A percentile compares a stretch with the other conserved stretches of the same genome.
phyloP scores from a whole-genome alignment of 2,329 filamentous ascomycete genomes.

The Ophiocordyceps unilateralis region DNA sequence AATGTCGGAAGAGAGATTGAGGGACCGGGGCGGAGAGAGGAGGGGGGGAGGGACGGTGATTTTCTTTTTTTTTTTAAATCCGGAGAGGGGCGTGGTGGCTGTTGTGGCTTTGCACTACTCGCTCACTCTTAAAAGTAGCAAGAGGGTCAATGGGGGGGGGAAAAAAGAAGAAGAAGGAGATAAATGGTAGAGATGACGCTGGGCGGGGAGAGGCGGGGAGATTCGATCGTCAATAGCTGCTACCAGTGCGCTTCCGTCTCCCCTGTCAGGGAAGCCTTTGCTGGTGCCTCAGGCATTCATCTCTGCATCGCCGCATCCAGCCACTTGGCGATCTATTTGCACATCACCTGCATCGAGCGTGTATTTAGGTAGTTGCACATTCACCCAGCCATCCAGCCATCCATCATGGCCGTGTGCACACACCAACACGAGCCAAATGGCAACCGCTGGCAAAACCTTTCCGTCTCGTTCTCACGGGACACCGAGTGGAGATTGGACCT shows the following conservation, averaged over 20 bases:
- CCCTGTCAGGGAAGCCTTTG: no score
- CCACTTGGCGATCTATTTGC: not conserved
- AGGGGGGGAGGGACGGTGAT: not conserved
- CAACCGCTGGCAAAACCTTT: no score
- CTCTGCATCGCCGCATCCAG: not conserved
- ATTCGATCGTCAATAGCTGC: no score
- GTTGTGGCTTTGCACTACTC: not conserved
- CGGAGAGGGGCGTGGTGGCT: not conserved
- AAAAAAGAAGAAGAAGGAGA: not conserved
- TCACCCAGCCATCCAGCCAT: no score
- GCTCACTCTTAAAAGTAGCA: no score
- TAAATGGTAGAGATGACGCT: no score
- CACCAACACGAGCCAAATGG: not conserved
- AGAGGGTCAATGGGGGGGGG: not conserved
- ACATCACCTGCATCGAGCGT: not conserved
- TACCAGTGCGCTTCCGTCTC: no score
- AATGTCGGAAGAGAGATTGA: not conserved
- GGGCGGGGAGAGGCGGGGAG: no score
- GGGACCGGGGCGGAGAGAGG: not conserved
- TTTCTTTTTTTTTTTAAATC: not conserved
- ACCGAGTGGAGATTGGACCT: not conserved
- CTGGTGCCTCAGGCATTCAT: no score
- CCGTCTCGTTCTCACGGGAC: not conserved
- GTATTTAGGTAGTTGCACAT: no score
- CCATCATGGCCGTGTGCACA: no score